Base-by-base conservation (phyloP, 2,329 filamentous ascomycete genomes). In the Colletotrichum abscissum region DNA sequence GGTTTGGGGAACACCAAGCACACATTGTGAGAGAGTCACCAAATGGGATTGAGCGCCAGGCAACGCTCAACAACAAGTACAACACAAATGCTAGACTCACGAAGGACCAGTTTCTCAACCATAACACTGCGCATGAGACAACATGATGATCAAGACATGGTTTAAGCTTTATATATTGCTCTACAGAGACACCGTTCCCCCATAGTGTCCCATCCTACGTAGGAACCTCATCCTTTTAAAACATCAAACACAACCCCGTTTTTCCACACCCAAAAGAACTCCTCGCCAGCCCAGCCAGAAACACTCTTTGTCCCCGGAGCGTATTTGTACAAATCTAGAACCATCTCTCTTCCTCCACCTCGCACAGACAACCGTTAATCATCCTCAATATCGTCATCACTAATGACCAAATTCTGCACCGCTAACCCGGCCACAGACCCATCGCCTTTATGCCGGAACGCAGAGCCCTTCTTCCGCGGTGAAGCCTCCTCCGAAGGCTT, bases 371-470 rank as follows among this genome's bases (percentile, higher is more conserved):
- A 24, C 24, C 24, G 24, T 24, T 24, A 24, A 24, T 24, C 24
- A 78, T 95, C 94, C 81, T 95, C 93, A 79, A 97, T 96, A 84
- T 97, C 94, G 82, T 97, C 94, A 78, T 97, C 94, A 77, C 92
- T 94, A 54, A 96, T 83, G 57, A 94, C 89, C 75, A 95, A 83
- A 77, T 92, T 93, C 80, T 92, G 90, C 74, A 91, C 88, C 55
- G 87, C 84, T 75, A 88, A 79, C 33, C 85, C 82, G 2, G 83
- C 82, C 57, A 84, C 79, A 11, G 79, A 81, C 3, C 80, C 76
- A 75, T 79, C 76, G 72, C 76, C 63, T 76, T 78, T 76, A 64
- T 81, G 74, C 75, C 81, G 80, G 75, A 86, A 84, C 1, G 83
- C 81, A 19, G 81, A 75, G 30, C 76, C 81, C 78, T 82, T 87